Evolutionary conservation across 2,329 filamentous ascomycete species (phyloP).

Genomic region (Talaromyces sp.): DNA sequence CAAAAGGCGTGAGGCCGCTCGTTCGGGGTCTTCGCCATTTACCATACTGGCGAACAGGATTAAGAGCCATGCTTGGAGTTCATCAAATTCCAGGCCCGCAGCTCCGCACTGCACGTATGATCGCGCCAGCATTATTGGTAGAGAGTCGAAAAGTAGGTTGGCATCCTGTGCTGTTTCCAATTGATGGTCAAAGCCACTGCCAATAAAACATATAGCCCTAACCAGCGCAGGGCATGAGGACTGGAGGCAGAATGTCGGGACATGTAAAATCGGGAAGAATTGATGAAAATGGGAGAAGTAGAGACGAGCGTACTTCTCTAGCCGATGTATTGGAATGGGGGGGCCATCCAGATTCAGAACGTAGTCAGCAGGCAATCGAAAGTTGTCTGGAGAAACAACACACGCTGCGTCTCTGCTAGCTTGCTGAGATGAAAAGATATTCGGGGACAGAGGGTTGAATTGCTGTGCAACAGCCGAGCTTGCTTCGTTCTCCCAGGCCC

Average conservation of each 20-base stretch:
- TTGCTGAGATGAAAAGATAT: not conserved
- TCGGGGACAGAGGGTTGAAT: not conserved
- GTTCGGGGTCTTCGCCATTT: not conserved
- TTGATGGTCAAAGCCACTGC: not conserved
- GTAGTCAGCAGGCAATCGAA: not conserved
- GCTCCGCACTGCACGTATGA: not conserved
- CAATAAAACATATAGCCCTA: constrained; percentile 3
- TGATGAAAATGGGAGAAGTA: constrained; percentile 3
- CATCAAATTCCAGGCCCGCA: not conserved
- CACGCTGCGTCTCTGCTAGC: not conserved
- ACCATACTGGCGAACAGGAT: not conserved
- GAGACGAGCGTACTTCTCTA: not conserved
- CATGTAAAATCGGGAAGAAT: not conserved
- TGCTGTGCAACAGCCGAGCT: not conserved
- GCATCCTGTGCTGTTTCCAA: not conserved
- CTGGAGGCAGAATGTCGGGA: not conserved
- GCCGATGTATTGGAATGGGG: not conserved
- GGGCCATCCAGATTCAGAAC: not conserved
- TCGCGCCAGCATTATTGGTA: not conserved
- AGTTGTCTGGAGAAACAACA: not conserved
- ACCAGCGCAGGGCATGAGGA: not conserved
- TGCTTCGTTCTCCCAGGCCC: not conserved
- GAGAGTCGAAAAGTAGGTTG: not conserved
- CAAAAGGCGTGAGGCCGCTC: not conserved
- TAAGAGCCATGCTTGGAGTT: not conserved